Evolutionary conservation across 345 rosid species (phyloP).

Genomic region (Microthlaspi erraticum): DNA sequence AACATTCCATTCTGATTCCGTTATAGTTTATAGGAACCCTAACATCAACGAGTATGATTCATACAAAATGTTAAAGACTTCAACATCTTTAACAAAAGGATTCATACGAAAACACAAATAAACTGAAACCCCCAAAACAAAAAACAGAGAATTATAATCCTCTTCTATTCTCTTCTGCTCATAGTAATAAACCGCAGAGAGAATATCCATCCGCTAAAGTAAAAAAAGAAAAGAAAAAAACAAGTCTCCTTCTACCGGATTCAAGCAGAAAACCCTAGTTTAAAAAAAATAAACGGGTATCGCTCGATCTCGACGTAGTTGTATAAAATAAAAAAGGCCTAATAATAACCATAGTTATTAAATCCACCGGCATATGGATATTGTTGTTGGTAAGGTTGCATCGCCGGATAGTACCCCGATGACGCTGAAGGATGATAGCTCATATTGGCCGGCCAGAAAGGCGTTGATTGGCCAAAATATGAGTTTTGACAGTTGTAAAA

Average conservation of each 20-base stretch:
- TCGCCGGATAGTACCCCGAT: constrained; percentile 13
- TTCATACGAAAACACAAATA: constrained; percentile 13
- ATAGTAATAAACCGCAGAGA: constrained; percentile 27
- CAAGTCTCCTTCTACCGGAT: not conserved
- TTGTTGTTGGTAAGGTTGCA: constrained; percentile 39
- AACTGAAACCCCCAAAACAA: not conserved
- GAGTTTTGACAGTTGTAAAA: constrained; percentile 20
- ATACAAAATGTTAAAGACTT: not conserved
- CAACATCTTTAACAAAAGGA: too few species aligned
- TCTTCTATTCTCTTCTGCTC: constrained; percentile 32
- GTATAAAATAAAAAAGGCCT: not conserved
- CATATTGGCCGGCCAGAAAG: constrained; percentile 13
- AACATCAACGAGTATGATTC: constrained; percentile 14
- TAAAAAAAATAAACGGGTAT: not conserved
- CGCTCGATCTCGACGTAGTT: constrained; percentile 34
- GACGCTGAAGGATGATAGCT: constrained; percentile 11
- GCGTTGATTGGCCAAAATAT: constrained; percentile 19
- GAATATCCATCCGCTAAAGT: constrained; percentile 11
- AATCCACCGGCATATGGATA: constrained; percentile 32
- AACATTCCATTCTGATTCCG: constrained; percentile 1
- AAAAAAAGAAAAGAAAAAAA: not conserved
- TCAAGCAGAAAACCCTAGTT: constrained; percentile 30
- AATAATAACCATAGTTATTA: constrained; percentile 30
- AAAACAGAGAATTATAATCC: not conserved
- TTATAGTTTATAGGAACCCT: not conserved